Conservation (phyloP, 768 basidiomycete genomes). For the Boletus speciosus region DNA sequence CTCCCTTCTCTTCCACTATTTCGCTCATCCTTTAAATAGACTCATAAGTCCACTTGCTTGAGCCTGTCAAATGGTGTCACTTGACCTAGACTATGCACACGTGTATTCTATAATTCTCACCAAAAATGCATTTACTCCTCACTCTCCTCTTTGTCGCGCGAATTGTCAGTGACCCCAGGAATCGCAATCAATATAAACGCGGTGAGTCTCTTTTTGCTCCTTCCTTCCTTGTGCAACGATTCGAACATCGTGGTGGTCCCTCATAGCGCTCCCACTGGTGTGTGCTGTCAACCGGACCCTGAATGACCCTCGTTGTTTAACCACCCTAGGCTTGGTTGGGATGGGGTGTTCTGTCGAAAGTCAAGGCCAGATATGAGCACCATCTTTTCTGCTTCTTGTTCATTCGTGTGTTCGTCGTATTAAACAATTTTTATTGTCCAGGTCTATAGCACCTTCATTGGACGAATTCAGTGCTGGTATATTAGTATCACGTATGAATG, state of each 20-base stretch:
- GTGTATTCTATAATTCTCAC: slow-evolving; percentile 29
- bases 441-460: not conserved
- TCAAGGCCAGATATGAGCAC: slow-evolving; percentile 89
- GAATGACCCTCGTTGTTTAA: slow-evolving; percentile 41
- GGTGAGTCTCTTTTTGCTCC: slow-evolving; percentile 29
- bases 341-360: slow-evolving; percentile 49
- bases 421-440: slow-evolving; percentile 3
- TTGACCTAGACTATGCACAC: slow-evolving; percentile 13
- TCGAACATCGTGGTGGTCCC: slow-evolving; percentile 67
- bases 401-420: not conserved
- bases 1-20: not conserved
- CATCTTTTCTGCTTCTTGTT: not conserved
- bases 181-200: not conserved
- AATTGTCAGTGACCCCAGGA: not conserved
- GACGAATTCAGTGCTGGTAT: not conserved
- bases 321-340: slow-evolving; percentile 50
- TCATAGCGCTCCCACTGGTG: slow-evolving; percentile 1
- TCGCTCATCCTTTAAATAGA: slow-evolving; percentile 39
- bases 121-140: slow-evolving; percentile 12
- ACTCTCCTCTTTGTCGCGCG: not conserved
- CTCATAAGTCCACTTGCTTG: slow-evolving; percentile 92
- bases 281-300: slow-evolving; percentile 15
- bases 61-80: slow-evolving; percentile 18
- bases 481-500: not conserved
- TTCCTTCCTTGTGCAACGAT: slow-evolving; percentile 38